Base-by-base conservation (phyloP, 805 yeast species). In the Kluyveromyces lactis region DNA sequence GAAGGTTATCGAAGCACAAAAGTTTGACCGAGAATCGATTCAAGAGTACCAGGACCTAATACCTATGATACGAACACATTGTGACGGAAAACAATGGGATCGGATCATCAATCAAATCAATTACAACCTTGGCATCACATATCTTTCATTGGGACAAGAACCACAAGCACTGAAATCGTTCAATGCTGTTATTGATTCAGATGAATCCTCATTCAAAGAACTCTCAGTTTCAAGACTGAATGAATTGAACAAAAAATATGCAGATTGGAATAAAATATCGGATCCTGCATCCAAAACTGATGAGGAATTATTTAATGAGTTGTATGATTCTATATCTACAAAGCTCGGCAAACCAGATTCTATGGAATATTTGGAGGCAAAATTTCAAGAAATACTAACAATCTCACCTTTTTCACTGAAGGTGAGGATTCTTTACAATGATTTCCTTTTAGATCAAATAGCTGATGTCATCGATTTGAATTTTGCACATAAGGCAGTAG, bases 81-180 rank as follows among this genome's bases (percentile, higher is more conserved):
- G 38, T 7, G 41, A 31, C 9, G 39, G 28, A 6, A n/a, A 16
- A 31, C 42, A 18, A n/a, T 35, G 32, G 33, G 33, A 17, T 27
- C 34, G 23, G 36, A 9, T 49, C 18, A 36, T 40, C 4, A 51
- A 53, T 35, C 52, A 71, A 45, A 56, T 79, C 1, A 68, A 71
- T 44, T 78, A 73, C 53, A 79, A 76, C 52, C 69, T 72, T 40
- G 87, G 86, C 0, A 53, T 80, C 32, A 72, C 81, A 2, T 80
- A 79, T 39, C 57, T 78, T 39, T 69, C 77, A 11, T 51, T 78
- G 45, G 75, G 75, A 26, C 73, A 72, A 42, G 81, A 75, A 23
- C 46, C 56, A 24, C 63, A 64, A 28, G 81, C 89, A 0, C 62
- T 77, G 6, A 55, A 56, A 2, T 79, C 75, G 46, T 74, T 81